phyloP scores from a whole-genome alignment of 176 grass and related monocot species.

The Carex kokanica region DNA sequence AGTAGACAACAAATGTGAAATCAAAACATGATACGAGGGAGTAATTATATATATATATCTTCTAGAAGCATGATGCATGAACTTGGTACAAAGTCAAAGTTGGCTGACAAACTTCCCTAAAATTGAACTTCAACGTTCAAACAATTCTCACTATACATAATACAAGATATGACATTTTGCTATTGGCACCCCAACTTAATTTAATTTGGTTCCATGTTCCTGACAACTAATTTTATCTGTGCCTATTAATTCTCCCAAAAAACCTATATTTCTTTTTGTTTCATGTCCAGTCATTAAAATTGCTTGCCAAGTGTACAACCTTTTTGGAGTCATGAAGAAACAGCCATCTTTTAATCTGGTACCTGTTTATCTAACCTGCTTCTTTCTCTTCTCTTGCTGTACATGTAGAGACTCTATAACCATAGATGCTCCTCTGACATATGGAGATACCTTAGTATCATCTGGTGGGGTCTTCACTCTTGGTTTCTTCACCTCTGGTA shows the following conservation, averaged over 20 bases:
- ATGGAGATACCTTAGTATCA: conserved; percentile 46
- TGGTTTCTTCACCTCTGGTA: conserved; percentile 57
- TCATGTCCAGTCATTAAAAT: neutral
- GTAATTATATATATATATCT: neutral
- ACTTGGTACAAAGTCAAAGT: conserved; percentile 15
- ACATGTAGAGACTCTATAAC: conserved; percentile 29
- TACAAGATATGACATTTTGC: neutral
- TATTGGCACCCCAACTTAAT: neutral
- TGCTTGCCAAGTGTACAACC: neutral
- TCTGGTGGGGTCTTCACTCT: conserved; percentile 39
- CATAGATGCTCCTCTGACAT: conserved; percentile 23
- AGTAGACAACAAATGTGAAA: neutral
- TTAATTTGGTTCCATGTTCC: neutral
- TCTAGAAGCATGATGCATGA: neutral
- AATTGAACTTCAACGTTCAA: neutral
- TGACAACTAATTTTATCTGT: neutral
- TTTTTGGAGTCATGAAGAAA: conserved; percentile 6
- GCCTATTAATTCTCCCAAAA: neutral
- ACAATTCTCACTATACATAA: too few species aligned
- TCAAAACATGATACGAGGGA: neutral
- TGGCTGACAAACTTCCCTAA: neutral
- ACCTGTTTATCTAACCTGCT: conserved; percentile 15
- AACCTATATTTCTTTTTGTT: neutral
- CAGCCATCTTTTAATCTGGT: neutral
- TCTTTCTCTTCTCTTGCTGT: conserved; percentile 10